Percentiles rank a stretch among this genome's conserved stretches.
Evolutionary conservation across 257 asterid genomes (phyloP).

Genomic region (Nicotiana obtusifolia): DNA sequence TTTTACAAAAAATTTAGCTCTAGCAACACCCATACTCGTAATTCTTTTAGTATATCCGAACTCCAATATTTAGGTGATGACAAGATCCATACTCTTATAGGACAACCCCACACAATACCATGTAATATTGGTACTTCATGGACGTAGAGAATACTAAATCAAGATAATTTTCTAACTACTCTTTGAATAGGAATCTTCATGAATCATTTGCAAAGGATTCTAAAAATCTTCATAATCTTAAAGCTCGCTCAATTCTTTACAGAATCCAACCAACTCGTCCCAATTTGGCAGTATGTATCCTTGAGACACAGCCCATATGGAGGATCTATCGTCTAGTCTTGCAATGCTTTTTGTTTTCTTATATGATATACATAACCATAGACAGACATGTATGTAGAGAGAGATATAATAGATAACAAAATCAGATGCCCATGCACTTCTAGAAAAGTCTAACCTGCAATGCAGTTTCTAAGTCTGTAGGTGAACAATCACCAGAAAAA

Average conservation of each 20-base stretch:
- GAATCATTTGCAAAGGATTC: not conserved
- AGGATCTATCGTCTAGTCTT: not conserved
- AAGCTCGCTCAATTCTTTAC: not conserved
- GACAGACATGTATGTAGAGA: not conserved
- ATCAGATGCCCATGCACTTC: not conserved
- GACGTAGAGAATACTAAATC: not conserved
- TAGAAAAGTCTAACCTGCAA: slow-evolving; percentile 58
- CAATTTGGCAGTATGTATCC: not conserved
- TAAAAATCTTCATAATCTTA: not conserved
- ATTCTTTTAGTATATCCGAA: not conserved
- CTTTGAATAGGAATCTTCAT: not conserved
- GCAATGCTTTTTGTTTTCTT: not conserved
- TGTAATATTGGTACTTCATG: not conserved
- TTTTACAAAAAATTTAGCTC: not conserved
- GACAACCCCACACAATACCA: not conserved
- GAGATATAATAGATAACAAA: not conserved
- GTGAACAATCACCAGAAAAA: slow-evolving; percentile 94
- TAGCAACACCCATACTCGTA: not conserved
- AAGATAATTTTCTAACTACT: not conserved
- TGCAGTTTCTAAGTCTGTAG: slow-evolving; percentile 94
- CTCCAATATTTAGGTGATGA: not conserved
- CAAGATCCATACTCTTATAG: not conserved
- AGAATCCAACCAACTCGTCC: not conserved
- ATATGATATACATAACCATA: slow-evolving; percentile 8
- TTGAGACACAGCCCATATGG: not conserved